A percentile compares a stretch with the other conserved stretches of the same genome.
These are phyloP conservation scores for Exophiala phaeomuriformis DNA, from an alignment of 2,329 filamentous ascomycete genomes.

Conservation along the genomic window DNA sequence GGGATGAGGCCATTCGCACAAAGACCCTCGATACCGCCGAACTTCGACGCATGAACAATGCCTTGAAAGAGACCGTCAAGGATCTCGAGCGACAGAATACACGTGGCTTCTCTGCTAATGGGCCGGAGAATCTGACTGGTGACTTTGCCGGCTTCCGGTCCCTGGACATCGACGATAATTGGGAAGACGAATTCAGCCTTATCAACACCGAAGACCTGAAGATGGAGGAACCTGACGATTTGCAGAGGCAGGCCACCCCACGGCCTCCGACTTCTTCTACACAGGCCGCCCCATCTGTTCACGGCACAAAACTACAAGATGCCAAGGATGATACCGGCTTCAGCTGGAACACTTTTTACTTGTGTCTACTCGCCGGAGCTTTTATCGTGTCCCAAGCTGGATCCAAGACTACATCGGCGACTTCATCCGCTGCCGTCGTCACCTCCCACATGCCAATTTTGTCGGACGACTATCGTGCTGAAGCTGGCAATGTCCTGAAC, in stretches of 20 bases:
- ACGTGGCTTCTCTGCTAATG: slow-evolving; percentile 8
- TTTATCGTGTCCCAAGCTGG: slow-evolving; percentile 86
- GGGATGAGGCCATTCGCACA: slow-evolving; percentile 79
- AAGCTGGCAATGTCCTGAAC: slow-evolving; percentile 43
- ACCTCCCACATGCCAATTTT: slow-evolving; percentile 54
- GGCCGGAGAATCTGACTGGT: slow-evolving; percentile 51
- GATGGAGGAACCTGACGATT: slow-evolving; percentile 51
- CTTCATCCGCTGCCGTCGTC: slow-evolving; percentile 72
- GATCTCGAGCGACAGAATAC: slow-evolving; percentile 35
- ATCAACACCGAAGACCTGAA: slow-evolving; percentile 57
- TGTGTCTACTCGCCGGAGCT: slow-evolving; percentile 93
- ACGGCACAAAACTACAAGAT: slow-evolving; percentile 9
- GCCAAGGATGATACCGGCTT: slow-evolving; percentile 59
- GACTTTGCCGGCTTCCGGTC: slow-evolving; percentile 77
- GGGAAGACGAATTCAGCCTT: slow-evolving; percentile 77
- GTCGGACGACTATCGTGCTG: slow-evolving; percentile 42
- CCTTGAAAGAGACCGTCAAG: slow-evolving; percentile 61
- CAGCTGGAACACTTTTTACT: slow-evolving; percentile 64
- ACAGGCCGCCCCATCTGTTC: not conserved
- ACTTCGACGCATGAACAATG: slow-evolving; percentile 83
- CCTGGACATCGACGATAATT: slow-evolving; percentile 70
- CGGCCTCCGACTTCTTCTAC: slow-evolving; percentile 26
- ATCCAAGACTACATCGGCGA: slow-evolving; percentile 52
- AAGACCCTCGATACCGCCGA: slow-evolving; percentile 88
- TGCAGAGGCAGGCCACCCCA: slow-evolving; percentile 37